Evolutionary conservation across 2,329 filamentous ascomycete species (phyloP).

Genomic region (Beauveria asiatica): DNA sequence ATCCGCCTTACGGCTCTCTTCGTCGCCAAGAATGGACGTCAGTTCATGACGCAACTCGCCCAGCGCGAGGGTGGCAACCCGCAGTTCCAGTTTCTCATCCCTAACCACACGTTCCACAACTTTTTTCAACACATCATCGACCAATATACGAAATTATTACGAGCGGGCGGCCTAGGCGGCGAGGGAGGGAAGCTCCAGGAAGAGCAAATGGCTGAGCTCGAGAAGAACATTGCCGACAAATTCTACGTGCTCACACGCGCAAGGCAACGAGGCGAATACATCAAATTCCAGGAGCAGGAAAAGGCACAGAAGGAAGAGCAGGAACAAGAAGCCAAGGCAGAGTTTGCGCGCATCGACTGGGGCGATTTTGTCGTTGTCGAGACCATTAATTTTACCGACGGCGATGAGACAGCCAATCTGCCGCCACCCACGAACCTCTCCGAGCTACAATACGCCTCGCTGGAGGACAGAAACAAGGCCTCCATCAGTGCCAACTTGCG

Average conservation of each 20-base stretch:
- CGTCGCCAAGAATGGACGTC: constrained; percentile 84
- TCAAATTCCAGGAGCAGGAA: constrained; percentile 74
- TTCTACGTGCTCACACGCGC: constrained; percentile 73
- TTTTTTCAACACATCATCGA: constrained; percentile 91
- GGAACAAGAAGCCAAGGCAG: constrained; percentile 67
- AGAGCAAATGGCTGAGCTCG: constrained; percentile 62
- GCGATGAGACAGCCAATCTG: constrained; percentile 76
- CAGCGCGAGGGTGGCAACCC: constrained; percentile 85
- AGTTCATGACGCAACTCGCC: constrained; percentile 82
- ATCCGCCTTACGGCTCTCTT: constrained; percentile 76
- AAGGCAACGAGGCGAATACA: constrained; percentile 78
- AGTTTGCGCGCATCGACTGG: constrained; percentile 89
- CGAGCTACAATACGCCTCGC: constrained; percentile 85
- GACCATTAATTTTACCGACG: constrained; percentile 84
- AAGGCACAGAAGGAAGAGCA: constrained; percentile 85
- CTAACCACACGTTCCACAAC: constrained; percentile 92
- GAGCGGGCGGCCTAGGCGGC: constrained; percentile 58
- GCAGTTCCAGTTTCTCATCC: constrained; percentile 92
- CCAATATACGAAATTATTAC: constrained; percentile 78
- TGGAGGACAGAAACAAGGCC: constrained; percentile 90
- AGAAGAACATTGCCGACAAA: constrained; percentile 68
- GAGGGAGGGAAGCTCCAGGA: constrained; percentile 60
- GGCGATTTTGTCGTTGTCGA: constrained; percentile 95
- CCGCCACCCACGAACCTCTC: constrained; percentile 83
- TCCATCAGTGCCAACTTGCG: constrained; percentile 74